Evolutionary conservation across 345 rosid species (phyloP).

Genomic region (Eucalyptus guilfoylei): DNA sequence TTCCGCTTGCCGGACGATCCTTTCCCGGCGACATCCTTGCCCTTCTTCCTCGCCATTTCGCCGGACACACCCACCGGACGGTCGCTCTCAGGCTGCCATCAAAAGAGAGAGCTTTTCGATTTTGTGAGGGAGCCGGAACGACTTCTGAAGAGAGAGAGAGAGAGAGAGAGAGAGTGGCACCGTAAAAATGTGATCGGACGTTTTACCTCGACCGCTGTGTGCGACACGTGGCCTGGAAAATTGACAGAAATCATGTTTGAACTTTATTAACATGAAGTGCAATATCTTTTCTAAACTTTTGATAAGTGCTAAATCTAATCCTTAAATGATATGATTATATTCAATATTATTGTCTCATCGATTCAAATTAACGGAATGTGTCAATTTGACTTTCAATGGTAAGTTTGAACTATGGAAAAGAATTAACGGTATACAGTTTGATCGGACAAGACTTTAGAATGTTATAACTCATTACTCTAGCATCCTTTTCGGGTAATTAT

Average conservation of each 20-base stretch:
- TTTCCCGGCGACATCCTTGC: constrained; percentile 21
- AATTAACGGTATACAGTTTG: too few relatives aligned
- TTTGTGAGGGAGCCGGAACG: background rate
- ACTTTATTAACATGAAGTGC: too few relatives aligned
- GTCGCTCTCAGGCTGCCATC: background rate
- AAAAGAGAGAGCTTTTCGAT: background rate
- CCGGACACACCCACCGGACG: background rate
- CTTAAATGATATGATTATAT: too few relatives aligned
- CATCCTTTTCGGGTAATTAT: background rate
- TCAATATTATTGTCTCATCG: too few relatives aligned
- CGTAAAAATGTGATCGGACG: background rate
- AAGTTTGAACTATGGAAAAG: too few relatives aligned
- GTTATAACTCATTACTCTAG: background rate
- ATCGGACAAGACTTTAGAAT: background rate
- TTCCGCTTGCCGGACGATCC: constrained; percentile 14
- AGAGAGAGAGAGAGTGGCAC: background rate
- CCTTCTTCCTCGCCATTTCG: constrained; percentile 4
- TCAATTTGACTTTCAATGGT: too few relatives aligned
- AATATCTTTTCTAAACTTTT: too few relatives aligned
- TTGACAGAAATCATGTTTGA: background rate
- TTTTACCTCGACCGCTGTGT: background rate
- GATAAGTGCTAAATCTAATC: too few relatives aligned
- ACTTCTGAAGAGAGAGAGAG: background rate
- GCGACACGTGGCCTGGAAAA: background rate
- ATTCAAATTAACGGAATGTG: too few relatives aligned